Evolutionary conservation across 2,329 filamentous ascomycete species (phyloP), one percentile per base, ranked within the genome.

Genomic region (Sporothrix brasiliensis): DNA sequence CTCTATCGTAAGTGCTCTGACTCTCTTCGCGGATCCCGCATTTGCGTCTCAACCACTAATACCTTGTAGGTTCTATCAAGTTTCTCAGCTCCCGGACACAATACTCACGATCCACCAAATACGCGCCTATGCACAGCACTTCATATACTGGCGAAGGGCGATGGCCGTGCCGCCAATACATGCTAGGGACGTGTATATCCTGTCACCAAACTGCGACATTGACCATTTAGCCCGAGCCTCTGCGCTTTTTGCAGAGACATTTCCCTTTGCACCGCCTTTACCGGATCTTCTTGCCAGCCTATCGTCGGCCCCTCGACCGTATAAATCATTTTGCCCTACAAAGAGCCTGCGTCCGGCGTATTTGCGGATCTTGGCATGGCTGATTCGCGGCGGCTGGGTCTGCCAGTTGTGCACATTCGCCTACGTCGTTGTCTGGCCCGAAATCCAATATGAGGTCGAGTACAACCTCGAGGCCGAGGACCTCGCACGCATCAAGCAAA

Each of bases 111-210:
- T 95, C 1, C 85, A 88, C 44, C 92, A 97, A 75, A 91, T 98
- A 73, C 91, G 94, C 73, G 90, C 92, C 75, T 92, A 97, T 73
- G 93, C 94, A 11, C 91, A 92, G 71, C 95, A 98, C 81, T 90
- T 99, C 73, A 93, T 98, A 72, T 97, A 96, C 81, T 98, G 94
- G 94, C 90, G 95, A 30, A 91, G 94, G 70, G 95, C 94, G 61
- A 92, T 96, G 72, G 91, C 94, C 19, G 94, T 98, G 53, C 92
- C 93, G 4, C 95, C 95, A 0, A 86, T 99, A 6, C 93, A 97
- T 77, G 91, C 92, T 56, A 87, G 94, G 63, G 94, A 98, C 78
- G 91, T 90, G 13, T 99, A 98, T 79, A 91, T 98, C 47, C 88
- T 97, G 39, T 96, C 92, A 1, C 94, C 94, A 0, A 96, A 97